phyloP scores from a whole-genome alignment of 176 grass and related monocot genomes.

The Lolium perenne region DNA sequence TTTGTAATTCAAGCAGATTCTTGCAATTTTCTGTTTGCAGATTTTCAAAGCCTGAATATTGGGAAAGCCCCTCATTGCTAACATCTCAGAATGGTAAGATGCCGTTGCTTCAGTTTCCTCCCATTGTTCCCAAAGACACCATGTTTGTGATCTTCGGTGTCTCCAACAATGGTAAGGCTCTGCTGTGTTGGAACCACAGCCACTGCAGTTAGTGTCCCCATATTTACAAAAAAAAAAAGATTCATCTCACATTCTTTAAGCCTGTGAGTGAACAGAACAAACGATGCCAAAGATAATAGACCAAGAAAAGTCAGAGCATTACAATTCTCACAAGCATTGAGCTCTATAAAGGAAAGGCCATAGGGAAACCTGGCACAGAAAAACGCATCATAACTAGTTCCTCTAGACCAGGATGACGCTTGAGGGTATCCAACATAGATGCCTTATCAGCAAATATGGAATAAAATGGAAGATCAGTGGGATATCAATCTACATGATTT shows the following conservation, averaged over 20 bases:
- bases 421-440: background rate
- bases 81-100: slow-evolving; percentile 8
- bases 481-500: background rate
- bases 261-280: background rate
- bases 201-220: background rate
- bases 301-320: background rate
- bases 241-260: background rate
- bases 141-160: background rate
- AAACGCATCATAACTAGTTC: background rate
- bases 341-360: background rate
- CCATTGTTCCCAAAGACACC: background rate
- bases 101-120: background rate
- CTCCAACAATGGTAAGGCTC: background rate
- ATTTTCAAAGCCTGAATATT: background rate
- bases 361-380: background rate
- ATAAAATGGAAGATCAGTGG: background rate
- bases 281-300: background rate
- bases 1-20: background rate
- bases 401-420: background rate
- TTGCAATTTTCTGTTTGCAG: background rate
- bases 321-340: background rate
- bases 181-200: background rate
- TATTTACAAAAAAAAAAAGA: background rate
- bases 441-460: background rate
- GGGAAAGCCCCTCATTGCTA: background rate